A percentile compares a stretch with the other conserved stretches of the same genome.
Conservation (phyloP, 371 early-diverging fungal species). For the Syncephalastrum contaminatum region DNA sequence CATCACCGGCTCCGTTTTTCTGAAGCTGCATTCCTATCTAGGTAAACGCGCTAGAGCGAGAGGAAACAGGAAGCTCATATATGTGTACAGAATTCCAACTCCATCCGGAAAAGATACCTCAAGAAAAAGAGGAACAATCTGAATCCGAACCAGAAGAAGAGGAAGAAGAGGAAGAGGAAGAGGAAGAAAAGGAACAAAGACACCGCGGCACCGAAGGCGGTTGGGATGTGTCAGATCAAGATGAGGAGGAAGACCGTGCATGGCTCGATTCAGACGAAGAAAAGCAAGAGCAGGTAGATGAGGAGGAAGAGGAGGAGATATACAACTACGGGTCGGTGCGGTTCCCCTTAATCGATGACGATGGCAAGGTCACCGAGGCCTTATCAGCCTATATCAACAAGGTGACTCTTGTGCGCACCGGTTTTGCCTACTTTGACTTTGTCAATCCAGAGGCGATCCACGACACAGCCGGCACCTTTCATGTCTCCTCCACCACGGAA, state of each 20-base stretch:
- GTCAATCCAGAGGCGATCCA: conserved; percentile 17
- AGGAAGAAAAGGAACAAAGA: conserved; percentile 9
- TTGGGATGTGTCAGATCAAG: conserved; percentile 40
- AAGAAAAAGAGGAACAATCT: neutral
- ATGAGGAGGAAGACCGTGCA: conserved; percentile 22
- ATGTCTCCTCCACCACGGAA: conserved; percentile 4
- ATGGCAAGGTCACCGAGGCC: conserved; percentile 13
- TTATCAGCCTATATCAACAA: conserved; percentile 30
- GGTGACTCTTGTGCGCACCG: conserved; percentile 33
- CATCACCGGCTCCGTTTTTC: conserved; percentile 66
- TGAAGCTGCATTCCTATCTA: conserved; percentile 31
- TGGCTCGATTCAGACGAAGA: conserved; percentile 9
- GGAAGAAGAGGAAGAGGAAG: conserved; percentile 7
- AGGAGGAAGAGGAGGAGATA: conserved; percentile 28
- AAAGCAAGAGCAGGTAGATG: conserved; percentile 16
- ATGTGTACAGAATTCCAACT: neutral
- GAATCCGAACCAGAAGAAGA: conserved; percentile 14
- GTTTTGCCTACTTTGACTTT: conserved; percentile 38
- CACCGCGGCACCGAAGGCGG: conserved; percentile 20
- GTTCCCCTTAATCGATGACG: conserved; percentile 20
- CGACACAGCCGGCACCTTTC: conserved; percentile 1
- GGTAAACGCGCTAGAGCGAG: conserved; percentile 11
- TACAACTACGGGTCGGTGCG: conserved; percentile 40
- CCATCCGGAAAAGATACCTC: neutral
- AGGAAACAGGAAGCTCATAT: conserved; percentile 7